A percentile compares a stretch with the other conserved stretches of the same genome.
These are phyloP conservation scores for Luffa acutangula DNA, from an alignment of 306 rosid genomes.

Conservation along the genomic window DNA sequence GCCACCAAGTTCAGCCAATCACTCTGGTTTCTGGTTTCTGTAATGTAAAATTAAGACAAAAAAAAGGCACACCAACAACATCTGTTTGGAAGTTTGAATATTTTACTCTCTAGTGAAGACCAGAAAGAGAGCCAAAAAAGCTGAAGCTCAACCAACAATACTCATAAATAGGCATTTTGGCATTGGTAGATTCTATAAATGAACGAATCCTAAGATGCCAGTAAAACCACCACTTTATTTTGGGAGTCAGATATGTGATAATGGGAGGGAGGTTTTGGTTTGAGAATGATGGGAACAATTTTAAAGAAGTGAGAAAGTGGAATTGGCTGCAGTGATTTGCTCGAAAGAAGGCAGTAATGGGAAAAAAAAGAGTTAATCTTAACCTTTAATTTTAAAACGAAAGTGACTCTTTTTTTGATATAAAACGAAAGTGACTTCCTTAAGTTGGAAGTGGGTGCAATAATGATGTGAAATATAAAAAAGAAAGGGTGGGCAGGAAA, in stretches of 20 bases:
- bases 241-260: neutral
- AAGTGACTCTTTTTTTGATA: neutral
- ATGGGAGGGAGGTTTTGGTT: neutral
- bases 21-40: neutral
- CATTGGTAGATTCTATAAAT: neutral
- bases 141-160: neutral
- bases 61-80: neutral
- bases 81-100: neutral
- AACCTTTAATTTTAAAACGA: neutral
- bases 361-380: neutral
- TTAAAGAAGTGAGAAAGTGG: conserved; percentile 1
- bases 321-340: neutral
- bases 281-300: neutral
- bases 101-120: neutral
- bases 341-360: neutral
- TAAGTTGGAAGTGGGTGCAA: neutral
- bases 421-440: neutral
- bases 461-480: neutral
- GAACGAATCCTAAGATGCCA: neutral
- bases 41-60: neutral
- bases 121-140: neutral
- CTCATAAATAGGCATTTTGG: too few relatives aligned
- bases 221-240: neutral
- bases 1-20: neutral
- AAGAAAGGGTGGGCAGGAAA: neutral